A percentile compares a stretch with the other conserved stretches of the same genome.
phyloP scores from a whole-genome alignment of 2,329 filamentous ascomycete genomes.

The Xylaria sp. region DNA sequence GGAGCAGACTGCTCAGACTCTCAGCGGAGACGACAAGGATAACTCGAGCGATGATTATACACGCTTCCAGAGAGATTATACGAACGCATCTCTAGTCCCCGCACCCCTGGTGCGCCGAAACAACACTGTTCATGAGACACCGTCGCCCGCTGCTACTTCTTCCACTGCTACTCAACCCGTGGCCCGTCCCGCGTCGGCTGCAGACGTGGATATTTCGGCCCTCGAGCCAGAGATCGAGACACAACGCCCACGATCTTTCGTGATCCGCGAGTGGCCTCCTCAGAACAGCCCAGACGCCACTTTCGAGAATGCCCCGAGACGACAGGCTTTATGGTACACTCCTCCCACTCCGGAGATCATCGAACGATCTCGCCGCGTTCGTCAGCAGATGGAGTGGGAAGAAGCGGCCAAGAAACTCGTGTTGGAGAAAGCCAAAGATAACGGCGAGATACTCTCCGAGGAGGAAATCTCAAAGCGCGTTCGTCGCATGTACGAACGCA shows the following conservation, averaged over 20 bases:
- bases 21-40: not conserved
- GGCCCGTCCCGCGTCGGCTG: not conserved
- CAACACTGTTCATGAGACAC: not conserved
- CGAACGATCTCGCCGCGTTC: not conserved
- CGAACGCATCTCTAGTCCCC: conserved; percentile 16
- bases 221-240: not conserved
- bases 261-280: conserved; percentile 6
- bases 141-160: not conserved
- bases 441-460: not conserved
- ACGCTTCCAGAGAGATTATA: conserved; percentile 6
- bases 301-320: not conserved
- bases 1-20: not conserved
- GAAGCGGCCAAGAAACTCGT: not conserved
- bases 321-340: not conserved
- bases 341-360: conserved; percentile 12
- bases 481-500: not conserved
- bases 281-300: not conserved
- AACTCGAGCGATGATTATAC: not conserved
- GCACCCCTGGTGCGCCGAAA: conserved; percentile 8
- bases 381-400: conserved; percentile 8
- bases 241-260: conserved; percentile 6
- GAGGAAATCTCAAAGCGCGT: conserved; percentile 7
- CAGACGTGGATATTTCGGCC: not conserved
- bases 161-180: no score
- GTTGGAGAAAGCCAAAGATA: not conserved